A percentile compares a stretch with the other conserved stretches of the same genome.
phyloP scores from a whole-genome alignment of 2,329 filamentous ascomycete genomes.

The Diplodia mutila region DNA sequence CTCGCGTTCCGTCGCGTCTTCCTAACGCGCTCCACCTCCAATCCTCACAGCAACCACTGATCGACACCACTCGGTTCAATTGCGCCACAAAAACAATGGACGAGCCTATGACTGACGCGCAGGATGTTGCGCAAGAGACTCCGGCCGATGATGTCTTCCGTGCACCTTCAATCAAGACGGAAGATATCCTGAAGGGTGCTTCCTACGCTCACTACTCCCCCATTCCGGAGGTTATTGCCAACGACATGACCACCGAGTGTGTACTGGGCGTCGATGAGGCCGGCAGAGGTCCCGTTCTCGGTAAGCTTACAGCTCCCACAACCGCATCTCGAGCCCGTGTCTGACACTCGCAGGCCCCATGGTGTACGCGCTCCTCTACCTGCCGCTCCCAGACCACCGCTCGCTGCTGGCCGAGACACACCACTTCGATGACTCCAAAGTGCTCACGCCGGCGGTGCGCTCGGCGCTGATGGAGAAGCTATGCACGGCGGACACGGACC shows the following conservation, averaged over 20 bases:
- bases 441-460: constrained; percentile 79
- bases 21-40: constrained; percentile 5
- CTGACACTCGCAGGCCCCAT: constrained; percentile 55
- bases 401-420: constrained; percentile 76
- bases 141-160: constrained; percentile 48
- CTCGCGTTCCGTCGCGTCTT: constrained; percentile 17
- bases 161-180: constrained; percentile 50
- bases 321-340: not conserved
- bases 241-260: constrained; percentile 62
- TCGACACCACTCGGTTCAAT: not conserved
- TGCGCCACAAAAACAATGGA: constrained; percentile 31
- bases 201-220: constrained; percentile 55
- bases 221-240: constrained; percentile 45
- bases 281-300: constrained; percentile 89
- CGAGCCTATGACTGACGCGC: constrained; percentile 31
- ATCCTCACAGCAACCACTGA: not conserved
- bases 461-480: constrained; percentile 71
- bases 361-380: constrained; percentile 73
- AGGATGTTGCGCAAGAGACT: constrained; percentile 42
- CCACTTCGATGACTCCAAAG: constrained; percentile 95
- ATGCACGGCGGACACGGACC: constrained; percentile 65
- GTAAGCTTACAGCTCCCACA: constrained; percentile 47
- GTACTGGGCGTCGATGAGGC: constrained; percentile 92
- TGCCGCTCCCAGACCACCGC: constrained; percentile 66
- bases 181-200: constrained; percentile 46